Percentiles rank a stretch among this genome's conserved stretches.
phyloP scores from a whole-genome alignment of 495 filamentous ascomycete genomes.

The Neurospora hispaniola region DNA sequence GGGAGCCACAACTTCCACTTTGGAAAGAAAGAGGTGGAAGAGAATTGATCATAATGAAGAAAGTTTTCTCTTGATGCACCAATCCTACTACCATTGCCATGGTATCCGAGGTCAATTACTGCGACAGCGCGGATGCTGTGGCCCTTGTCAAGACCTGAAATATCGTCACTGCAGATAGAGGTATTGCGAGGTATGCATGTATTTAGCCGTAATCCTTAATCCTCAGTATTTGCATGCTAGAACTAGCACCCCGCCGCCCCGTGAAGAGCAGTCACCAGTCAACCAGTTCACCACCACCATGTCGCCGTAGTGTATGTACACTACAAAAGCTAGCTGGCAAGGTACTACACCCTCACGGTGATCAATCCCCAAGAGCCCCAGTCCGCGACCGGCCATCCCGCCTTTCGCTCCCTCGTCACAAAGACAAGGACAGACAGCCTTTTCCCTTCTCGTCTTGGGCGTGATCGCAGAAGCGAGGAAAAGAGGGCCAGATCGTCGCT shows the following conservation, averaged over 20 bases:
- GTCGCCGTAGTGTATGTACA: no score
- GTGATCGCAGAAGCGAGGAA: not conserved
- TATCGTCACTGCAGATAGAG: not conserved
- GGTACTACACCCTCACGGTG: not conserved
- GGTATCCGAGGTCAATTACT: no score
- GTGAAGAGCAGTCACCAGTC: not conserved
- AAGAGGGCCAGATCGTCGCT: not conserved
- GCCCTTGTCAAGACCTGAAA: not conserved
- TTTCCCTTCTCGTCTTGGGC: not conserved
- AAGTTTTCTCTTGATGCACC: not conserved
- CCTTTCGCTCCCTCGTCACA: not conserved
- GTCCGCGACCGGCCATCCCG: not conserved
- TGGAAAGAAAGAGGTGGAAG: not conserved
- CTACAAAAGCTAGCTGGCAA: no score
- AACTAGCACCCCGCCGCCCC: not conserved
- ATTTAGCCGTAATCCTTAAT: not conserved
- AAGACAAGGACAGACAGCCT: not conserved
- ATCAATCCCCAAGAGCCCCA: not conserved
- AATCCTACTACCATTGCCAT: not conserved
- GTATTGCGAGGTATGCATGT: not conserved
- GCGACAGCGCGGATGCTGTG: no score
- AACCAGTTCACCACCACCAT: not conserved
- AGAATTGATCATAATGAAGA: not conserved
- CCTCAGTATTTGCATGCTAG: not conserved
- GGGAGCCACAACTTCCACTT: not conserved